Base-by-base conservation (phyloP, 441 rosid genomes). In the Bruguiera hainesii region DNA sequence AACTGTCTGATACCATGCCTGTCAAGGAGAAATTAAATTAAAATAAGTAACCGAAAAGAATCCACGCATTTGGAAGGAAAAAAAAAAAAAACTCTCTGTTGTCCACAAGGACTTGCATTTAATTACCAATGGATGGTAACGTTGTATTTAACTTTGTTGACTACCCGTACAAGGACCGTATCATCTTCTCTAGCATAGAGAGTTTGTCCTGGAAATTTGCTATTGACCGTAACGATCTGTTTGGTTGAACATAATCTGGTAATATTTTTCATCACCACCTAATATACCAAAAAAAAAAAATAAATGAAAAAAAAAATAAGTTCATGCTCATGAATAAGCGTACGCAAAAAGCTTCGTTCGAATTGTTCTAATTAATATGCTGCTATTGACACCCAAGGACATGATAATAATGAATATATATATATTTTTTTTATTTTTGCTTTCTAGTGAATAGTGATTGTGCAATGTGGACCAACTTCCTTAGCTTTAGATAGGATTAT, bases 131-230 rank as follows among this genome's bases (percentile, higher is more conserved):
- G 97, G 66, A 93, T 75, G 28, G 98, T 80, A 30, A 93, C 72
- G 64, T 91, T 91, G 76, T 91, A 88, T 72, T 87, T 84, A 69
- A 93, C 98, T 53, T 80, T 85, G 81, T 93, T 93, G 56, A 78
- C 85, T 28, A 89, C 98, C 67, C 76, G 83, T 58, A 93, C 87
- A 28, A 91, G 84, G 59, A 93, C 84, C 30, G 85, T 88, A 70
- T 93, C 98, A 62, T 80, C 95, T 89, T 93, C 97, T 66, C 95
- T 81, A 30, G 95, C 97, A 65, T 93, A 85, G 50, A 93, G 85
- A 58, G 93, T 91, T 9, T 93, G 98, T 59, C 98, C 98, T 26
- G 98, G 98, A 67, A 82, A 91, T 74, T 66, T 66, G 39, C 95
- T 91, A 61, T 93, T 93, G 2, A 93, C 89, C 0, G 97, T 91